Evolutionary conservation across 192 early-diverging fungal genomes (phyloP).

Genomic region (Globomyces pollinis-pini): DNA sequence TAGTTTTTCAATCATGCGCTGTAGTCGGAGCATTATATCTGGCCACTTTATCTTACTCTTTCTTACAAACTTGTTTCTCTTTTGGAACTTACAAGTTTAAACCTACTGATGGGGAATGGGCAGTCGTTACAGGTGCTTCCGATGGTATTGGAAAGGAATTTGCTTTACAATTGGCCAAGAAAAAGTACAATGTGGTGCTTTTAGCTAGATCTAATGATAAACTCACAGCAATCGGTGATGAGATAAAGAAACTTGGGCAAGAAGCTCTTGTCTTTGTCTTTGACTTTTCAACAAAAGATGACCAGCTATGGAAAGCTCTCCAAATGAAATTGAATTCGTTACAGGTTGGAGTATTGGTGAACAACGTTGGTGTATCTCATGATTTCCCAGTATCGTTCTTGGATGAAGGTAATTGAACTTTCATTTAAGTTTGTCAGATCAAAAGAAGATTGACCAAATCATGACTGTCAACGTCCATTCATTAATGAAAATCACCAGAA

Average conservation of each 20-base stretch:
- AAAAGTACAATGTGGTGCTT: slow-evolving; percentile 75
- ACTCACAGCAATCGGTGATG: slow-evolving; percentile 62
- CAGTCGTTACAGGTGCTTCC: slow-evolving; percentile 89
- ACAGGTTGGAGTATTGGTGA: slow-evolving; percentile 63
- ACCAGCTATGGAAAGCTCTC: slow-evolving; percentile 64
- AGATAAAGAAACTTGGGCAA: slow-evolving; percentile 49
- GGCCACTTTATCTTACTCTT: too few species aligned
- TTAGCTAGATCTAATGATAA: slow-evolving; percentile 77
- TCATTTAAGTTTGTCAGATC: too few species aligned
- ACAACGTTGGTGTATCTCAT: slow-evolving; percentile 93
- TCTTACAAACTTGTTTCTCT: not conserved
- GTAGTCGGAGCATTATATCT: too few species aligned
- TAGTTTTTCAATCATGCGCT: too few species aligned
- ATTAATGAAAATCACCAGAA: slow-evolving; percentile 71
- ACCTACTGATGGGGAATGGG: slow-evolving; percentile 38
- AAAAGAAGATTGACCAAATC: slow-evolving; percentile 59
- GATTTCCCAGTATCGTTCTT: slow-evolving; percentile 81
- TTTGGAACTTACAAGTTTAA: not conserved
- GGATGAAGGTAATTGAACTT: slow-evolving; percentile 59
- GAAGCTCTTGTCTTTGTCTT: slow-evolving; percentile 56
- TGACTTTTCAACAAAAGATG: slow-evolving; percentile 65
- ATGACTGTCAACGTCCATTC: slow-evolving; percentile 81
- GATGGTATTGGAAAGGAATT: slow-evolving; percentile 96
- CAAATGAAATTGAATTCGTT: slow-evolving; percentile 43
- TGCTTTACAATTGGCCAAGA: slow-evolving; percentile 79